Evolutionary conservation across 2,329 filamentous ascomycete genomes (phyloP).

Genomic region (Exophiala sp.): DNA sequence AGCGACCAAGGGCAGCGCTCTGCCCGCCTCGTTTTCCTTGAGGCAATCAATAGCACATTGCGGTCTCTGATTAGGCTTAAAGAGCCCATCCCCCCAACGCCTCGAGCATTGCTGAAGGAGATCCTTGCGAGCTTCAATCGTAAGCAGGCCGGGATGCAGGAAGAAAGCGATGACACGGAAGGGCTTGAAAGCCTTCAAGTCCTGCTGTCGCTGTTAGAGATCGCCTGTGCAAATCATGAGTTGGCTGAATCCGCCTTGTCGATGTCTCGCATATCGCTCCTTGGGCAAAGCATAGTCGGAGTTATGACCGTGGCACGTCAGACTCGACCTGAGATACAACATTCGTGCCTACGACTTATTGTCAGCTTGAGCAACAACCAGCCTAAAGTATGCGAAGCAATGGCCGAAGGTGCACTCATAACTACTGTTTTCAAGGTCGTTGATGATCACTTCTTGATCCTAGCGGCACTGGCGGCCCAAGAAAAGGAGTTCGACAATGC

Average conservation of each 20-base stretch:
- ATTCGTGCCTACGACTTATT: constrained; percentile 62
- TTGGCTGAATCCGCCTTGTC: constrained; percentile 2
- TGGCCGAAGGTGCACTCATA: constrained; percentile 50
- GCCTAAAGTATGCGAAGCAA: constrained; percentile 62
- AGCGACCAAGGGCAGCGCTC: not conserved
- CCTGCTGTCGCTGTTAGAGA: constrained; percentile 22
- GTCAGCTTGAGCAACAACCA: constrained; percentile 86
- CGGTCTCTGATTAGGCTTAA: constrained; percentile 16
- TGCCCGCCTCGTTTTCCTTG: constrained; percentile 8
- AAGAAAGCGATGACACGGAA: not conserved
- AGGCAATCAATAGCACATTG: constrained; percentile 25
- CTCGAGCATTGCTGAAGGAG: constrained; percentile 6
- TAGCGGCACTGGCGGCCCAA: constrained; percentile 33
- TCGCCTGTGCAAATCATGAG: constrained; percentile 12
- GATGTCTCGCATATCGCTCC: constrained; percentile 4
- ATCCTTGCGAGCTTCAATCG: constrained; percentile 9
- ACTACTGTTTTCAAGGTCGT: constrained; percentile 37
- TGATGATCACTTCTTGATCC: constrained; percentile 26
- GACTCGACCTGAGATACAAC: constrained; percentile 23
- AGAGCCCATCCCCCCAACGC: constrained; percentile 11
- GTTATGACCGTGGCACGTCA: constrained; percentile 14
- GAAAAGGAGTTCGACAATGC: constrained; percentile 43
- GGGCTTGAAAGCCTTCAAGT: constrained; percentile 10
- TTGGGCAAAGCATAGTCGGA: constrained; percentile 17
- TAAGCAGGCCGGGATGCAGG: constrained; percentile 1